Conservation (phyloP, 2,329 filamentous ascomycete species). For the Cladosporium sp. region DNA sequence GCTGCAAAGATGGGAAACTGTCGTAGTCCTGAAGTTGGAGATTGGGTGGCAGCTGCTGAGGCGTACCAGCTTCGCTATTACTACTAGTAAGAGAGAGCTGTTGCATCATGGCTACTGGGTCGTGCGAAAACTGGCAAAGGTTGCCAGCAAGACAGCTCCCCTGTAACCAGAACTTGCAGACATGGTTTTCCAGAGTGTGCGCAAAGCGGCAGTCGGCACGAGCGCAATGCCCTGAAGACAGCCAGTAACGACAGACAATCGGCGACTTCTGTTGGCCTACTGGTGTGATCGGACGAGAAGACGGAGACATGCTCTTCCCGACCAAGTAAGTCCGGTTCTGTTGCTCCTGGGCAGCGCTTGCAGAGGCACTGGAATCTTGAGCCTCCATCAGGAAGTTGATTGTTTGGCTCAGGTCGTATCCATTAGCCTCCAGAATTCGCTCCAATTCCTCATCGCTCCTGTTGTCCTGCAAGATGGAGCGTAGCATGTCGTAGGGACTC, state of each 20-base stretch:
- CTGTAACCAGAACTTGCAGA: slow-evolving; percentile 99
- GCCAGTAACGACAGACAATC: slow-evolving; percentile 94
- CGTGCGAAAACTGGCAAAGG: slow-evolving; percentile 95
- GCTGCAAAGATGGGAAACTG: slow-evolving; percentile 72
- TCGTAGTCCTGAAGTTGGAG: slow-evolving; percentile 80
- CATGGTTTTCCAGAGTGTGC: slow-evolving; percentile 88
- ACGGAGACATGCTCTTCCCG: slow-evolving; percentile 80
- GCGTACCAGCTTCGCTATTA: slow-evolving; percentile 53
- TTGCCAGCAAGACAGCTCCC: slow-evolving; percentile 92
- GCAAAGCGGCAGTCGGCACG: slow-evolving; percentile 95
- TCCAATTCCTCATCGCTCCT: slow-evolving; percentile 93
- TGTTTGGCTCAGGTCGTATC: slow-evolving; percentile 89
- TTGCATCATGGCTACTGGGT: slow-evolving; percentile 80
- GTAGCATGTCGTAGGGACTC: slow-evolving; percentile 96
- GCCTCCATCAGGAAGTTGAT: slow-evolving; percentile 83
- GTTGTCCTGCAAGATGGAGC: slow-evolving; percentile 85
- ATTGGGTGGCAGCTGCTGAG: slow-evolving; percentile 58
- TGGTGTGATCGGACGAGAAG: slow-evolving; percentile 69
- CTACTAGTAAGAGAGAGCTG: slow-evolving; percentile 63
- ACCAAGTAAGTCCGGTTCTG: slow-evolving; percentile 68
- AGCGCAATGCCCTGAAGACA: slow-evolving; percentile 92
- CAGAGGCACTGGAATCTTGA: slow-evolving; percentile 47
- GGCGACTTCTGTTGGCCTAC: slow-evolving; percentile 72
- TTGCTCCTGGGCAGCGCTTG: slow-evolving; percentile 31
- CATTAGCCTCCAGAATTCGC: slow-evolving; percentile 78